A percentile compares a stretch with the other conserved stretches of the same genome.
Evolutionary conservation across 768 basidiomycete genomes (phyloP).

Genomic region (Xerocomellus dryophilus): DNA sequence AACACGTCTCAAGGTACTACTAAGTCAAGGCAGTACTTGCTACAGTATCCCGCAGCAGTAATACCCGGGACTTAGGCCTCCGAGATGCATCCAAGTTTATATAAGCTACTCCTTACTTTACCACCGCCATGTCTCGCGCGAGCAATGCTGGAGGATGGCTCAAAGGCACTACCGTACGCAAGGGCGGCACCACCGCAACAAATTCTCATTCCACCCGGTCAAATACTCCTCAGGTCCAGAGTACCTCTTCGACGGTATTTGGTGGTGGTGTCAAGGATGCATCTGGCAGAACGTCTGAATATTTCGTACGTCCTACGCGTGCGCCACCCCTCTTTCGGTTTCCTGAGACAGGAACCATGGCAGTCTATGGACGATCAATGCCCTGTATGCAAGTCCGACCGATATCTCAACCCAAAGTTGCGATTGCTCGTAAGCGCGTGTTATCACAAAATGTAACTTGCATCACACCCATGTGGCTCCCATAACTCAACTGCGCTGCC

Average conservation of each 20-base stretch:
- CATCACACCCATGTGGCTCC: not conserved
- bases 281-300: conserved; percentile 78
- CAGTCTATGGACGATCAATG: conserved; percentile 92
- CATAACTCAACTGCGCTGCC: conserved; percentile 13
- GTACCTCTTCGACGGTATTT: conserved; percentile 70
- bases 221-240: conserved; percentile 65
- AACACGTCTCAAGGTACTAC: conserved; percentile 10
- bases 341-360: conserved; percentile 7
- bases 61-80: too few relatives aligned
- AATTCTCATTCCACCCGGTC: conserved; percentile 50
- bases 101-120: conserved; percentile 5
- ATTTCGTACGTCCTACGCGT: conserved; percentile 53
- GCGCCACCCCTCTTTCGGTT: not conserved
- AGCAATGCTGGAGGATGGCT: conserved; percentile 47
- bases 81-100: conserved; percentile 2
- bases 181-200: conserved; percentile 48
- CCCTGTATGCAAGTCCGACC: conserved; percentile 95
- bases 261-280: conserved; percentile 85
- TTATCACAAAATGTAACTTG: conserved; percentile 92
- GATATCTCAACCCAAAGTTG: conserved; percentile 92
- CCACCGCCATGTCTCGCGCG: conserved; percentile 32
- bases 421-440: conserved; percentile 93
- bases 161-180: conserved; percentile 72
- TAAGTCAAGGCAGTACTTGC: not conserved
- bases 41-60: not conserved